Conservation (phyloP, 129 eudicot species). For the Flaveria linearis region DNA sequence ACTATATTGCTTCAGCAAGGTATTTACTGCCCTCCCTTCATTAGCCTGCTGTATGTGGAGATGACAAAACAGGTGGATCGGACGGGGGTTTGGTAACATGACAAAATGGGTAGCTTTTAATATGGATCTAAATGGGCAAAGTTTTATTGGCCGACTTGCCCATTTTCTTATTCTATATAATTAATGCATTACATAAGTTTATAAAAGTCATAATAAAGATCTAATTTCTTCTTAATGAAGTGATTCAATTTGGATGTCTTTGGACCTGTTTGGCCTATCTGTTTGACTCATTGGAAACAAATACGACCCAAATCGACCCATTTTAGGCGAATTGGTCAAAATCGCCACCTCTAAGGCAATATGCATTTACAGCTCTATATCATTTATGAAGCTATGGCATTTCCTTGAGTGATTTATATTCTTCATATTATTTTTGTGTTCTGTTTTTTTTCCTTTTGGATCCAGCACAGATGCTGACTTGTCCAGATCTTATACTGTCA, state of each 20-base stretch:
- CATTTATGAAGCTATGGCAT: neutral
- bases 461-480: slow-evolving; percentile 57
- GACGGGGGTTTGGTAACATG: neutral
- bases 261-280: neutral
- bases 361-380: neutral
- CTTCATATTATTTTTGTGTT: slow-evolving; percentile 15
- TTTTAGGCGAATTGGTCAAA: neutral
- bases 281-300: neutral
- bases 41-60: slow-evolving; percentile 5
- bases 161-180: neutral
- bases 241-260: slow-evolving; percentile 6
- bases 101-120: neutral
- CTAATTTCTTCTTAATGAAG: neutral
- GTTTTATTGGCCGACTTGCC: neutral
- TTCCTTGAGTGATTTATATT: neutral
- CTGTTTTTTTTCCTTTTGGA: slow-evolving; percentile 21
- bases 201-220: neutral
- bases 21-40: slow-evolving; percentile 23
- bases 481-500: slow-evolving; percentile 36
- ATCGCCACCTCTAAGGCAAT: neutral
- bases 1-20: slow-evolving; percentile 70
- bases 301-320: neutral
- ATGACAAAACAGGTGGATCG: neutral
- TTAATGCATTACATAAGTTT: neutral
- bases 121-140: neutral